Base-by-base conservation (phyloP, 202 grass and related monocot genomes). In the Setaria viridis region DNA sequence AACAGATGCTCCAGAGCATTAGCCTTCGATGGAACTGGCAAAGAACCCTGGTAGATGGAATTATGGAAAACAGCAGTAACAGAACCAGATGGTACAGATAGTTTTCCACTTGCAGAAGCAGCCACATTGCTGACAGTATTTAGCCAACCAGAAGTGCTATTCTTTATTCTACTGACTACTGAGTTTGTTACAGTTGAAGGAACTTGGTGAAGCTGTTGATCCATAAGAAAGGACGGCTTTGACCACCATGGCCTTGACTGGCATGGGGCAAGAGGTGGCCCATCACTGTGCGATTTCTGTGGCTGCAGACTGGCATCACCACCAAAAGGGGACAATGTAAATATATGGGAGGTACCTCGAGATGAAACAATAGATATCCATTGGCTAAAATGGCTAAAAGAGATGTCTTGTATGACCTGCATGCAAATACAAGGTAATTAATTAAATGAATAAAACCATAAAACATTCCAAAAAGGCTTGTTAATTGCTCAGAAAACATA, bases 401-500 rank as follows among this genome's bases (percentile, higher is more conserved):
- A 97, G 66, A 99, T 93, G 66, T 99, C 97, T 71, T 99, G 97
- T 85, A 99, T 99, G 80, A 97, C 90, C 97, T 99, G 90, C 49
- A 94, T 63, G 17, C 47, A 88, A 79, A 91, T 76, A 70, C 33
- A 77, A 81, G 12, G 56, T 70, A 82, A 47, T 70, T 87, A 84
- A 60, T 17, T 47, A 71, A 78, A 70, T 59, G 60, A 54, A 84
- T 32, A 78, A 75, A 60, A 64, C 49, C 20, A 65, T 78, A 71
- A 73, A 67, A 19, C 7, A 2, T 29, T 74, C 7, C 17, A n/a
- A 56, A 42, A 76, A 74, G 19, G 5, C 20, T 82, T 62, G 60
- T 70, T 32, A 86, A 17, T 65, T 79, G 62, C 16, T 88, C 70
- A 42, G 68, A 37, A 53, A 81, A 59, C 97, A 83, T 97, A 99